Evolutionary conservation across 768 basidiomycete genomes (phyloP), one percentile per base, ranked within the genome.

Genomic region (Termitomyces sp.): DNA sequence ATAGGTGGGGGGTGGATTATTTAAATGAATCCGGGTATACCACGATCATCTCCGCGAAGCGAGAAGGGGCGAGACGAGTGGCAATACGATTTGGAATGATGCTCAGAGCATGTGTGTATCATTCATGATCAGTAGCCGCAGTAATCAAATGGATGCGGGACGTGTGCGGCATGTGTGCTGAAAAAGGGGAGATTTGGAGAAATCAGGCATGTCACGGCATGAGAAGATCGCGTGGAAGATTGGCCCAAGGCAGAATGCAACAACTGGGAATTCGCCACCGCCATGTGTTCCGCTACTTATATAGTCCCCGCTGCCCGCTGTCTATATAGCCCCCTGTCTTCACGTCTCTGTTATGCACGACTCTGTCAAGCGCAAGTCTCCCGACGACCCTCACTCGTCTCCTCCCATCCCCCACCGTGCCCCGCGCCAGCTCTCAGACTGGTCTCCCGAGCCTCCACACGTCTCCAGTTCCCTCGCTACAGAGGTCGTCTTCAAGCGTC

Each of bases 291-390:
- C 63, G 66, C 64, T 67, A 68, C 66, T 65, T 67, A 64, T 67
- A 64, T 70, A 70, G 61, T 66, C 63, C 63, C 62, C 50, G 37
- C 38, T 5, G 21, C 26, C 47, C 47, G 47, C 31, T 49, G 47
- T 15, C 5, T 62, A 64, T 41, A 30, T 19, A 51, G 50, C 26
- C 50, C 38, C 50, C 38, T 51, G 38, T 51, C 38, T 40, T 41
- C 3, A 1, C 14, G 12, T 33, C 38, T 12, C 55, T 44, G 38
- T 31, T 50, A 87, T 87, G 84, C 83, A 86, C 73, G 78, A 84
- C 76, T 76, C 83, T 61, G 63, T 77, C 31, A 89, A 89, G 71
- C 83, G 87, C 62, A 89, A 90, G 71, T 79, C 84, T 0, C 80
- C 67, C 30, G 83, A 87, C 64, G 78, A 80, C 65, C 62, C 66